These are phyloP conservation scores for Flammula alnicola DNA, from an alignment of 1,284 basidiomycete genomes.

Conservation along the genomic window DNA sequence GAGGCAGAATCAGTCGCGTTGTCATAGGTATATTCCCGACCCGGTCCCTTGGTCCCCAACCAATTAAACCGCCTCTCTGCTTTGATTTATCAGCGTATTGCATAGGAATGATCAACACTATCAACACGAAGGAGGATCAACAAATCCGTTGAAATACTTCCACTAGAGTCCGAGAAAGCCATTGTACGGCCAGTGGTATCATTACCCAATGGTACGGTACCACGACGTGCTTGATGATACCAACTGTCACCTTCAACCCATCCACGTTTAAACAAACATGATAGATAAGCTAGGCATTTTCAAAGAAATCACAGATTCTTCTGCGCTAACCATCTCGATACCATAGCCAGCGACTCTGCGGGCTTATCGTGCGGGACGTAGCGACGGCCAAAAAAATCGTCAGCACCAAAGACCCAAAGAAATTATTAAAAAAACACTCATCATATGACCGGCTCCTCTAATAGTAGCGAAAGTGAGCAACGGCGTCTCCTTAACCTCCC, in stretches of 20 bases:
- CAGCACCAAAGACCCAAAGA: constrained; percentile 3
- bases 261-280: no score
- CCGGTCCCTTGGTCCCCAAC: background rate
- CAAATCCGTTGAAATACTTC: no score
- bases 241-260: no score
- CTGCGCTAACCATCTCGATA: constrained; percentile 61
- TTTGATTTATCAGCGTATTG: no score
- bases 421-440: constrained; percentile 42
- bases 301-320: constrained; percentile 39
- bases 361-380: constrained; percentile 74
- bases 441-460: constrained; percentile 72
- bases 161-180: no score
- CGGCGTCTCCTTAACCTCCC: constrained; percentile 65
- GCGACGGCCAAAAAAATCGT: constrained; percentile 29
- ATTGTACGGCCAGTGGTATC: no score
- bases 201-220: no score
- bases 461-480: constrained; percentile 72
- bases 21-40: constrained; percentile 6
- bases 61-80: no score
- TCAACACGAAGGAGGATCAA: no score
- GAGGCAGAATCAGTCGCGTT: constrained; percentile 15
- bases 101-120: no score
- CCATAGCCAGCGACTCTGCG: constrained; percentile 57
- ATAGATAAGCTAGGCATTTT: no score
- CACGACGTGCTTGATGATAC: no score